phyloP scores from a whole-genome alignment of 768 basidiomycete species.

The Suillus clintonianus region DNA sequence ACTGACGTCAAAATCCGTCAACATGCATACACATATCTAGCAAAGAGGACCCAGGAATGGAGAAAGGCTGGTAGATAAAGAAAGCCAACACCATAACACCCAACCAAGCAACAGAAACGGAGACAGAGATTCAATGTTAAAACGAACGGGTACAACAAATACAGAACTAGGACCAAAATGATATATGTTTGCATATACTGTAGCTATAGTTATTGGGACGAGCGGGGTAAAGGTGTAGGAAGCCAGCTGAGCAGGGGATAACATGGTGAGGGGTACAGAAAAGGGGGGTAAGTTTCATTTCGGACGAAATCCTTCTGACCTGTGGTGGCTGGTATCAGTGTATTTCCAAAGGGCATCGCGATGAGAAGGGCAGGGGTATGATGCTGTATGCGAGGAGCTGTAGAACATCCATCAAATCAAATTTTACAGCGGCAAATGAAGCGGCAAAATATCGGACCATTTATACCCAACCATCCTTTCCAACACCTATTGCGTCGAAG shows the following conservation, averaged over 20 bases:
- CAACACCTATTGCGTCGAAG: constrained; percentile 80
- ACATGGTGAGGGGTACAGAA: not conserved
- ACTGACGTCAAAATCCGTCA: not conserved
- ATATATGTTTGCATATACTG: constrained; percentile 5
- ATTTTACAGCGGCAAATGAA: constrained; percentile 6
- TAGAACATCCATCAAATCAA: not conserved
- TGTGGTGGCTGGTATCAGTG: constrained; percentile 1
- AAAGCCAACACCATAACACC: not conserved
- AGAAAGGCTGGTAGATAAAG: not conserved
- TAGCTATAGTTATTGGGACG: constrained; percentile 2
- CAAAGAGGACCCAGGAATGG: not conserved
- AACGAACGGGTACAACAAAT: not conserved
- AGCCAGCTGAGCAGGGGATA: not conserved
- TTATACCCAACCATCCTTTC: constrained; percentile 78
- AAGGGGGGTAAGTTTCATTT: not conserved
- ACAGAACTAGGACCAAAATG: constrained; percentile 6
- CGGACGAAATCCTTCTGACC: not conserved
- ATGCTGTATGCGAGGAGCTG: not conserved
- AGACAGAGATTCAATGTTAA: not conserved
- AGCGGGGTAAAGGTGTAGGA: constrained; percentile 3
- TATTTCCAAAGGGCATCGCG: constrained; percentile 2
- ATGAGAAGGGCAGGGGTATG: not conserved
- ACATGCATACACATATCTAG: not conserved
- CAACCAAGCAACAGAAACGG: not conserved
- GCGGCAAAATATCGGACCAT: constrained; percentile 39